Evolutionary conservation across 2,329 filamentous ascomycete species (phyloP), one percentile per base, ranked within the genome.

Genomic region (Venturia nashicola): DNA sequence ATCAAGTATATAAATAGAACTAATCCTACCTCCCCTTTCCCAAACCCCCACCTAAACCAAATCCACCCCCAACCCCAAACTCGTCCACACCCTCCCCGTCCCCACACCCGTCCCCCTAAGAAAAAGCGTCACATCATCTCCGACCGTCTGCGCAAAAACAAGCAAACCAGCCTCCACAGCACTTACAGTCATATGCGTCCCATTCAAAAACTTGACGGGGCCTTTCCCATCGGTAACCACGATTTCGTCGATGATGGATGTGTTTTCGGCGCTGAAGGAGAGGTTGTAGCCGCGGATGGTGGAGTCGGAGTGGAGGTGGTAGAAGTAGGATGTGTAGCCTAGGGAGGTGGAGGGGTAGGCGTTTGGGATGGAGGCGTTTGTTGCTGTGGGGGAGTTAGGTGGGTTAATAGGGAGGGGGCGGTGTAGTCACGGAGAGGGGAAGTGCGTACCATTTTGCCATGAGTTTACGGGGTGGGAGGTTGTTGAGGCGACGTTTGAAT

Each of bases 261-360:
- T 61, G 23, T 32, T 40, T n/a, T 60, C 62, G 18, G 62, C 34
- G 23, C 39, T 14, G 34, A 59, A 61, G 8, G 54, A 20, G 11
- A 64, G 8, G 62, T 64, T 64, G 55, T 61, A 64, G 40, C 62
- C 54, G 11, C 12, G 23, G 51, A 64, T 44, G 14, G 34, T 39
- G 20, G n/a, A 34, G 34, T 64, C 54, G 34, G 63, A 16, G 54
- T 20, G 32, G 40, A 43, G 27, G 42, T 54, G 36, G 34, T 59
- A 61, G 36, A 64, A 23, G 54, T 23, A 61, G 20, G 4, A 32
- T 14, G 54, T 61, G 55, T 64, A 61, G 23, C 11, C 54, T n/a
- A 64, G 55, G n/a, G 62, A 61, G 12, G 62, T 43, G 14, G 51
- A 59, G 36, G 51, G 18, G 27, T 32, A 23, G 6, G 39, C 40